Evolutionary conservation across 2,329 filamentous ascomycete species (phyloP).

Genomic region (Talaromyces verruculosus): DNA sequence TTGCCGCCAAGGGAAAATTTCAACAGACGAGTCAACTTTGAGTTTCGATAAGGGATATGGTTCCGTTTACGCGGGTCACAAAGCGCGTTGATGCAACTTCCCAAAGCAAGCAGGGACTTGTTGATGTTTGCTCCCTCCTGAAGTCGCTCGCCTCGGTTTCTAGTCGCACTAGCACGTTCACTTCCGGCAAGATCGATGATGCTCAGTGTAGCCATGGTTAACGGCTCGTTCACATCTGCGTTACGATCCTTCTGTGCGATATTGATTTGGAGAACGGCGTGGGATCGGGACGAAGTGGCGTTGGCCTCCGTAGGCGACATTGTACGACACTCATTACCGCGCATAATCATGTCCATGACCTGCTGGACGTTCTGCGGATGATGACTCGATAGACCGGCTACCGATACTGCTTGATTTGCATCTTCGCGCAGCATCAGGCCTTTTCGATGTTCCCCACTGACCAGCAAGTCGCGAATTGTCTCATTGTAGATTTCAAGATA

Average conservation of each 20-base stretch:
- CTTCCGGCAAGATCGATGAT: conserved; percentile 98
- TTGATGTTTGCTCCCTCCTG: conserved; percentile 98
- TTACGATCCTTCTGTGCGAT: conserved; percentile 92
- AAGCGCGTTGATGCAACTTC: conserved; percentile 96
- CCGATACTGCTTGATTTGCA: conserved; percentile 86
- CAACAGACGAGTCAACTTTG: conserved; percentile 88
- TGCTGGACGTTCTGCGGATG: conserved; percentile 87
- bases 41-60: conserved; percentile 96
- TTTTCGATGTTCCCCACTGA: conserved; percentile 78
- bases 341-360: conserved; percentile 99
- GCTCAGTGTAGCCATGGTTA: conserved; percentile 96
- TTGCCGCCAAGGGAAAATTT: conserved; percentile 98
- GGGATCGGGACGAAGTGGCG: conserved; percentile 93
- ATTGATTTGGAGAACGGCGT: conserved; percentile 97
- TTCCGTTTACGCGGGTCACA: conserved; percentile 90
- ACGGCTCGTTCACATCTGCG: conserved; percentile 85
- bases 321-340: conserved; percentile 89
- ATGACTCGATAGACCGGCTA: conserved; percentile 86
- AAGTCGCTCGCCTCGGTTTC: conserved; percentile 88
- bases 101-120: conserved; percentile 90
- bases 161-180: conserved; percentile 92
- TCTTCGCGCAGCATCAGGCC: conserved; percentile 93
- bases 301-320: conserved; percentile 97
- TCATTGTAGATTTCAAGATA: conserved; percentile 99
- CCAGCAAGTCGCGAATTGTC: conserved; percentile 90